phyloP scores from a whole-genome alignment of 768 basidiomycete species.

The Boletus reticuloceps region DNA sequence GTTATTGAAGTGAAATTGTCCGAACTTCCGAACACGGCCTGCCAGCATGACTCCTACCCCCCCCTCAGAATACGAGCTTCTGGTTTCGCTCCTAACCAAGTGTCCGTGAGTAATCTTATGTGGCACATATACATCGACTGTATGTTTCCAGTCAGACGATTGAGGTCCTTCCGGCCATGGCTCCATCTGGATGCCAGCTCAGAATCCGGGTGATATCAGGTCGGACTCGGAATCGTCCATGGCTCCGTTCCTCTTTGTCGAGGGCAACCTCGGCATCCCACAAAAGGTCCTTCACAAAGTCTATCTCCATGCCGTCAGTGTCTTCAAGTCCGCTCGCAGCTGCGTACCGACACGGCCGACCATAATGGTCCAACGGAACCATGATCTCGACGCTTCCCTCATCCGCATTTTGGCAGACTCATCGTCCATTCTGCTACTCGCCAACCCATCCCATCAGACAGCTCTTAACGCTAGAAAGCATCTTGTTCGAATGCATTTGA shows the following conservation, averaged over 20 bases:
- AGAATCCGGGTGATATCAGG: slow-evolving; percentile 10
- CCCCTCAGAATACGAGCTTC: slow-evolving; percentile 14
- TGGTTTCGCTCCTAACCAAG: slow-evolving; percentile 22
- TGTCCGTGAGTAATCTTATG: slow-evolving; percentile 24
- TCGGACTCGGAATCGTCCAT: slow-evolving; percentile 7
- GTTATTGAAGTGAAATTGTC: background rate
- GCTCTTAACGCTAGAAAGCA: slow-evolving; percentile 61
- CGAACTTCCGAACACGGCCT: background rate
- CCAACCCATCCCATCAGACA: slow-evolving; percentile 69
- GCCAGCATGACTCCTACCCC: slow-evolving; percentile 7
- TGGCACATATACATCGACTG: background rate
- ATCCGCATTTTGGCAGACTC: slow-evolving; percentile 28
- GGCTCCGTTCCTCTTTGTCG: slow-evolving; percentile 53
- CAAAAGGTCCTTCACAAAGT: slow-evolving; percentile 51
- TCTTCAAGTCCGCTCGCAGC: slow-evolving; percentile 33
- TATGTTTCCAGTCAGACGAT: slow-evolving; percentile 36
- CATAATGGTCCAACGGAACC: background rate
- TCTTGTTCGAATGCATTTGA: slow-evolving; percentile 38
- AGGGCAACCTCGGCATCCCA: slow-evolving; percentile 65
- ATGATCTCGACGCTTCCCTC: slow-evolving; percentile 2
- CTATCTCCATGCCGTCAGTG: slow-evolving; percentile 44
- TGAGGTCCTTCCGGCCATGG: slow-evolving; percentile 60
- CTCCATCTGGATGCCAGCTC: slow-evolving; percentile 39
- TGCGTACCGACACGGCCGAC: background rate
- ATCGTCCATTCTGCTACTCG: slow-evolving; percentile 53